phyloP scores from a whole-genome alignment of 2,329 filamentous ascomycete species.

The Penicillium sp. region DNA sequence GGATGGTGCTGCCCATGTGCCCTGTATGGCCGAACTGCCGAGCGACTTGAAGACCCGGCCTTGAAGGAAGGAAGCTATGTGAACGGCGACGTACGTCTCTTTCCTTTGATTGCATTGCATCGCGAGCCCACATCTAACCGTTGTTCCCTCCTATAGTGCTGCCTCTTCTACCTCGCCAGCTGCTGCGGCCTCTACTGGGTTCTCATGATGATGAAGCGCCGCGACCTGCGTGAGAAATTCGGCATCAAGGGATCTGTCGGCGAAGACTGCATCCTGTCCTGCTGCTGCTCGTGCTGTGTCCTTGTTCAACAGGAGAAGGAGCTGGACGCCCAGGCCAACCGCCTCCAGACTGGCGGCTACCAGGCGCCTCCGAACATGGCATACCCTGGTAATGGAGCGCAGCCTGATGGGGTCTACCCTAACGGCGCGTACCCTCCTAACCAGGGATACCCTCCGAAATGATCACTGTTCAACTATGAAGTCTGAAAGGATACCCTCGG shows the following conservation, averaged over 20 bases:
- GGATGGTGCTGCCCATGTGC: slow-evolving; percentile 37
- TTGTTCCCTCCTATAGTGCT: slow-evolving; percentile 30
- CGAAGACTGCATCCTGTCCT: slow-evolving; percentile 59
- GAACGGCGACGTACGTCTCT: slow-evolving; percentile 35
- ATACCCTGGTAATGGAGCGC: slow-evolving; percentile 12
- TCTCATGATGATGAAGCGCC: slow-evolving; percentile 59
- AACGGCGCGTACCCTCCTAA: background rate
- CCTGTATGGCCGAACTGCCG: slow-evolving; percentile 37
- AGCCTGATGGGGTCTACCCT: background rate
- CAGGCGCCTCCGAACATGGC: slow-evolving; percentile 32
- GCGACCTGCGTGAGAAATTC: slow-evolving; percentile 59
- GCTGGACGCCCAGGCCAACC: slow-evolving; percentile 31
- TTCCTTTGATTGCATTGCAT: background rate
- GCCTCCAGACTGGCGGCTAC: slow-evolving; percentile 25
- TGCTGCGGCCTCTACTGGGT: slow-evolving; percentile 42
- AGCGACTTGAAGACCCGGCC: slow-evolving; percentile 37
- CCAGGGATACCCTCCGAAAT: background rate
- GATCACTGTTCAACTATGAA: background rate
- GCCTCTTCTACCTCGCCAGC: slow-evolving; percentile 36
- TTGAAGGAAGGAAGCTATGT: slow-evolving; percentile 32
- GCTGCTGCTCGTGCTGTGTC: slow-evolving; percentile 62
- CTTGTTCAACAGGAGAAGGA: slow-evolving; percentile 66
- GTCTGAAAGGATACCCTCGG: background rate
- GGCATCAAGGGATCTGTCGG: slow-evolving; percentile 56
- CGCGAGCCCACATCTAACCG: background rate